phyloP scores from a whole-genome alignment of 1,139 yeast genomes.

The Pichia sp. region DNA sequence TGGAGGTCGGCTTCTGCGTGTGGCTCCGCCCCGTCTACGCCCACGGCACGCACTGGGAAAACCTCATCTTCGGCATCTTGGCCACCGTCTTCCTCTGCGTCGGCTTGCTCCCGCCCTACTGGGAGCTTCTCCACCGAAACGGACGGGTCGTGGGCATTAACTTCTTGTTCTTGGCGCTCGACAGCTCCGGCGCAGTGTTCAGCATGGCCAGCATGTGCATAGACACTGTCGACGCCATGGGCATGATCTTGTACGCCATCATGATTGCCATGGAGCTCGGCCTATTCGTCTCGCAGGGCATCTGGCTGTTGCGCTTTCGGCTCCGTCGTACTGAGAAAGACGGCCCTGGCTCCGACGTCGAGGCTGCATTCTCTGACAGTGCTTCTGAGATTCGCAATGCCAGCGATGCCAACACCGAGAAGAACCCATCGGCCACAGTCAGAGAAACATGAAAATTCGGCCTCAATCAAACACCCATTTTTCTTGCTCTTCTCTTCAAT shows the following conservation, averaged over 20 bases:
- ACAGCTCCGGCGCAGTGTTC: slow-evolving; percentile 50
- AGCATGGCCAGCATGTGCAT: slow-evolving; percentile 48
- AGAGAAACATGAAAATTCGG: too few species aligned
- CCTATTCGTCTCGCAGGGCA: slow-evolving; percentile 42
- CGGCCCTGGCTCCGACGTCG: neutral
- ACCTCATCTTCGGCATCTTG: slow-evolving; percentile 52
- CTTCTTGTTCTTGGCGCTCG: slow-evolving; percentile 47
- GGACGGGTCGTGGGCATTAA: slow-evolving; percentile 70
- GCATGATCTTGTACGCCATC: slow-evolving; percentile 49
- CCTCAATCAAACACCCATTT: too few species aligned
- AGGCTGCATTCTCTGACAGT: too few species aligned
- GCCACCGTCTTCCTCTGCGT: slow-evolving; percentile 73
- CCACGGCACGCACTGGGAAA: slow-evolving; percentile 49
- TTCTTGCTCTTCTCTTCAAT: too few species aligned
- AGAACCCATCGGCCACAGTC: too few species aligned
- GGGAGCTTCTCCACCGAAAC: slow-evolving; percentile 69
- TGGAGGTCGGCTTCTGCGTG: slow-evolving; percentile 47
- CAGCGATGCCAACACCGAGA: too few species aligned
- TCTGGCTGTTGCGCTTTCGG: slow-evolving; percentile 44
- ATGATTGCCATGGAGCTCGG: slow-evolving; percentile 50
- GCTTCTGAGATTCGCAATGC: too few species aligned
- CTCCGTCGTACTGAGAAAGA: slow-evolving; percentile 7
- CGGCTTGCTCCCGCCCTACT: slow-evolving; percentile 86
- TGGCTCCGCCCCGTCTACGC: slow-evolving; percentile 48
- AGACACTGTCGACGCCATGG: slow-evolving; percentile 49